These are phyloP conservation scores for Xylariaceae sp. DNA, from an alignment of 2,329 filamentous ascomycete genomes.

Conservation along the genomic window DNA sequence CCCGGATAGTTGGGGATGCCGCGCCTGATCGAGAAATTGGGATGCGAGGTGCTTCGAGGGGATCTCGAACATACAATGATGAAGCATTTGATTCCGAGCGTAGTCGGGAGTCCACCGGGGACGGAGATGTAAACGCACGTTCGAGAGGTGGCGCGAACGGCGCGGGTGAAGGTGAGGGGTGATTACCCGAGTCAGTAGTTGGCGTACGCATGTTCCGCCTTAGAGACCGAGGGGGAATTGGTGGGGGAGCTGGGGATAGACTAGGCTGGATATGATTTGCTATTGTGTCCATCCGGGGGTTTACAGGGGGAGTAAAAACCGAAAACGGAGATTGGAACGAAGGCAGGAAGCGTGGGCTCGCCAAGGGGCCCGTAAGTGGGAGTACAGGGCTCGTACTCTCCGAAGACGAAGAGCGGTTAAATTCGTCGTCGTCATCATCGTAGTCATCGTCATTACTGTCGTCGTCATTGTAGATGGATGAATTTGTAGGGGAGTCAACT, in stretches of 20 bases:
- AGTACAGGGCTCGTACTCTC: constrained; percentile 27
- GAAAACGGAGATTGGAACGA: constrained; percentile 8
- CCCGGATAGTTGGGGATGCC: constrained; percentile 26
- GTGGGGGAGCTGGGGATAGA: constrained; percentile 6
- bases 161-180: constrained; percentile 16
- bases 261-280: background rate
- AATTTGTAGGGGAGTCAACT: constrained; percentile 17
- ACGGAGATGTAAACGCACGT: constrained; percentile 8
- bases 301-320: constrained; percentile 1
- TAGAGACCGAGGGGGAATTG: constrained; percentile 13
- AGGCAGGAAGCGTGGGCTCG: constrained; percentile 22
- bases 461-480: constrained; percentile 19
- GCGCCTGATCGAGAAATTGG: constrained; percentile 19
- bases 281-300: constrained; percentile 10
- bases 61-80: constrained; percentile 2
- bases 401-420: constrained; percentile 19
- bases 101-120: constrained; percentile 10
- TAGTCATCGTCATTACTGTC: constrained; percentile 13
- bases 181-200: constrained; percentile 16
- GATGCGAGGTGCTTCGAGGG: constrained; percentile 15
- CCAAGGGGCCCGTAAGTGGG: constrained; percentile 26
- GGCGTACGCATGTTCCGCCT: constrained; percentile 7
- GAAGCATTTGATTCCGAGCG: constrained; percentile 11
- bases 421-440: constrained; percentile 8
- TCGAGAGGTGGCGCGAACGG: constrained; percentile 12